Conservation (phyloP, 139 green algal genomes). For the Haematococcus sp. region DNA sequence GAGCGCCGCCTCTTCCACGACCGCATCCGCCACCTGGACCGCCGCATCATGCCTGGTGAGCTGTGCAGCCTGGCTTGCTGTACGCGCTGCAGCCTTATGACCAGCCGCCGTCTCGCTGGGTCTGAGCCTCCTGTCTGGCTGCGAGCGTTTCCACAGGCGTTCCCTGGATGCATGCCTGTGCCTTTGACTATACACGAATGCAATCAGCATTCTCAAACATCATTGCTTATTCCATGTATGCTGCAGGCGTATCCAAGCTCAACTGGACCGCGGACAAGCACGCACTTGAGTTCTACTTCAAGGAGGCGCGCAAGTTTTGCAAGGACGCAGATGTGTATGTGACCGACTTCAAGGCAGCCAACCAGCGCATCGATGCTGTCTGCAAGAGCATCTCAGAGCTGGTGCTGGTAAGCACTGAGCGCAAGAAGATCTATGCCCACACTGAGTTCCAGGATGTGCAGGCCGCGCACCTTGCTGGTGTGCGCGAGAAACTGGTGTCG, state of each 20-base stretch:
- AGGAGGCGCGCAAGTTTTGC: slow-evolving; percentile 73
- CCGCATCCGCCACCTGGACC: slow-evolving; percentile 81
- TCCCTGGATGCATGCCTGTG: too few relatives aligned
- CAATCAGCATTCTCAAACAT: too few relatives aligned
- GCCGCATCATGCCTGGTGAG: slow-evolving; percentile 64
- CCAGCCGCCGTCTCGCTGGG: too few relatives aligned
- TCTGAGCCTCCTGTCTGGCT: too few relatives aligned
- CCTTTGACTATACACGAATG: too few relatives aligned
- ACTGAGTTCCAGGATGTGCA: slow-evolving; percentile 75
- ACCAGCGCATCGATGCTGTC: slow-evolving; percentile 54
- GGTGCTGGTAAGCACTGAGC: slow-evolving; percentile 76
- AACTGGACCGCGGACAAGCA: slow-evolving; percentile 67
- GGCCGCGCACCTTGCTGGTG: slow-evolving; percentile 53
- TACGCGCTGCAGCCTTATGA: too few relatives aligned
- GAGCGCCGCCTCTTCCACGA: slow-evolving; percentile 83
- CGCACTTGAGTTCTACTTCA: slow-evolving; percentile 77
- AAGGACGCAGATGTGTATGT: slow-evolving; percentile 66
- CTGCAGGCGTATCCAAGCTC: slow-evolving; percentile 71
- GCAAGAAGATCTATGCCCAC: slow-evolving; percentile 85
- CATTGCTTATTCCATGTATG: too few relatives aligned
- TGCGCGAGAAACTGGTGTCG: slow-evolving; percentile 36
- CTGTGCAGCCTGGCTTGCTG: too few relatives aligned
- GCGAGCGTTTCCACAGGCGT: too few relatives aligned
- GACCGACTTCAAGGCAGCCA: slow-evolving; percentile 68
- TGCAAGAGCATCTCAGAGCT: slow-evolving; percentile 62